Conservation (phyloP, 164 flowering plant genomes). For the Macadamia integrifolia region DNA sequence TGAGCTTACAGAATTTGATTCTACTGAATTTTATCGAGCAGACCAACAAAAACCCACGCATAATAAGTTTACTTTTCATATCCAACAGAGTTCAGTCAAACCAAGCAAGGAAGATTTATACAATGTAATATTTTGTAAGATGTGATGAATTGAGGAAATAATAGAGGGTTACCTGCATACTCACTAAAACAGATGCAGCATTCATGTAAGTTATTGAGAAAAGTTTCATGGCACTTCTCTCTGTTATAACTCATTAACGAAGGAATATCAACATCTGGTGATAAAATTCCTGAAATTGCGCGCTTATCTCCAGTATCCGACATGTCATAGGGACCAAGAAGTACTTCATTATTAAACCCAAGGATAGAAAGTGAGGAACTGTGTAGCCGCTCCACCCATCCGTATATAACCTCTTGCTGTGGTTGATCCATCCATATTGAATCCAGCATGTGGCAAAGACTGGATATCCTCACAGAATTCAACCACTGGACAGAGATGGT, state of each 20-base stretch:
- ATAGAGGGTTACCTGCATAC: conserved; percentile 49
- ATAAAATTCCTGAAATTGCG: conserved; percentile 56
- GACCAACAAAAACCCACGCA: no score
- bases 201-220: conserved; percentile 50
- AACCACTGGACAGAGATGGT: conserved; percentile 70
- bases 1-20: no score
- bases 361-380: conserved; percentile 58
- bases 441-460: conserved; percentile 68
- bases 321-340: conserved; percentile 53
- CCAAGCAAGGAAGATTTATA: not conserved
- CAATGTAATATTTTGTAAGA: not conserved
- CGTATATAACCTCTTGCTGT: conserved; percentile 62
- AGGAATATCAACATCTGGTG: conserved; percentile 66
- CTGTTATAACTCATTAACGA: conserved; percentile 58
- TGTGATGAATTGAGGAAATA: not conserved
- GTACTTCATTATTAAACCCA: conserved; percentile 47
- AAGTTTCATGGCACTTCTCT: conserved; percentile 50
- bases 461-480: conserved; percentile 45
- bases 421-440: conserved; percentile 58
- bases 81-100: not conserved
- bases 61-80: not conserved
- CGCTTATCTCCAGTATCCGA: conserved; percentile 47
- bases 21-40: no score
- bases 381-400: conserved; percentile 84
- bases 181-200: conserved; percentile 82